Evolutionary conservation across 768 basidiomycete species (phyloP).

Genomic region (Symmetrospora coprosmae): DNA sequence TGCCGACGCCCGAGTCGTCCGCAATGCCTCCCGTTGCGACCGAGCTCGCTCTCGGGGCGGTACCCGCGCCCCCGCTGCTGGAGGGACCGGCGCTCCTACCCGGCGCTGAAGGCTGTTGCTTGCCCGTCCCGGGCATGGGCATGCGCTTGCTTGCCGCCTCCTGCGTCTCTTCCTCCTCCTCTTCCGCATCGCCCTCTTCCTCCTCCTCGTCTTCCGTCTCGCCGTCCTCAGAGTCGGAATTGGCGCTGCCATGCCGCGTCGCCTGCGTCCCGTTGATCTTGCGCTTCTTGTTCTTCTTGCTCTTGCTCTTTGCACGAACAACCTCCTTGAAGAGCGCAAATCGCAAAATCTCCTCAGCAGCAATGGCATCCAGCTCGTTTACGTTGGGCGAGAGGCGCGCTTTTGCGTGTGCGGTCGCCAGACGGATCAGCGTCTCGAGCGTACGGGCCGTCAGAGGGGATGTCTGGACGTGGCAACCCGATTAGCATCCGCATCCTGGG

Average conservation of each 20-base stretch:
- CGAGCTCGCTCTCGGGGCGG: constrained; percentile 1
- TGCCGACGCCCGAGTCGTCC: constrained; percentile 8
- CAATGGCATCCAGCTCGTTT: constrained; percentile 65
- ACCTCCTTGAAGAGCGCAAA: constrained; percentile 98
- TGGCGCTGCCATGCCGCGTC: constrained; percentile 37
- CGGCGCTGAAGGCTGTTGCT: too few relatives aligned
- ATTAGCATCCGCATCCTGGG: constrained; percentile 10
- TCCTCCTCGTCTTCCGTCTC: constrained; percentile 46
- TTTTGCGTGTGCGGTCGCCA: constrained; percentile 95
- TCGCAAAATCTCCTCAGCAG: constrained; percentile 86
- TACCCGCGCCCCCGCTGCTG: neutral
- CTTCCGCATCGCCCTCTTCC: constrained; percentile 52
- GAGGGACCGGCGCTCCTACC: neutral
- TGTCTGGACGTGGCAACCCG: constrained; percentile 47
- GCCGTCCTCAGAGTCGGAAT: constrained; percentile 34
- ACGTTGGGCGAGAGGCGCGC: constrained; percentile 75
- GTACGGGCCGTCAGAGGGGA: constrained; percentile 96
- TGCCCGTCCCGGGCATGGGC: constrained; percentile 23
- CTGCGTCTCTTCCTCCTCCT: constrained; percentile 44
- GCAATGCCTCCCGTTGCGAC: neutral
- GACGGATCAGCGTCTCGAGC: constrained; percentile 92
- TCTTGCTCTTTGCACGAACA: constrained; percentile 51
- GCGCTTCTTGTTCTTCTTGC: constrained; percentile 54
- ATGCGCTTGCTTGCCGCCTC: constrained; percentile 36
- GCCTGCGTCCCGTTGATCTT: constrained; percentile 52